Base-by-base conservation (phyloP, 179 eudicot genomes). In the Nepenthes alata region DNA sequence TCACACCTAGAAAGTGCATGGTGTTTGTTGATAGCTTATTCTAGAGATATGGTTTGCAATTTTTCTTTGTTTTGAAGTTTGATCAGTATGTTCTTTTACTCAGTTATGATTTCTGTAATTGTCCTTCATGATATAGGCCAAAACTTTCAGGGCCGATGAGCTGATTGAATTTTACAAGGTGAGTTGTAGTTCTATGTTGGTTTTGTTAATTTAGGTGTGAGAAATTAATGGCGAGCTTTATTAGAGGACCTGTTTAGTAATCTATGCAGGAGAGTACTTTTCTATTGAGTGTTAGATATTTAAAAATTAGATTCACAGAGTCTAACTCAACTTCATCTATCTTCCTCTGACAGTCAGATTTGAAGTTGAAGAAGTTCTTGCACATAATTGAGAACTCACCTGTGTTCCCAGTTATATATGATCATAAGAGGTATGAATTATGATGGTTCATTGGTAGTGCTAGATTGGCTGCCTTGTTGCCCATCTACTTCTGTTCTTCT, bases 131-230 rank as follows among this genome's bases (percentile, higher is more conserved):
- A 11, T 69, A 0, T 63, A 93, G 98, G 83, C 70, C 15, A 82
- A 76, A 76, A 74, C 53, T 56, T 93, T 85, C 80, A 77, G 83
- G 72, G 98, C 90, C 55, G 95, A 89, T 77, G 89, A 86, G 68
- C 81, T 93, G 60, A 86, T 93, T 97, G 85, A 93, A 74, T 93
- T 86, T 62, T 89, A 93, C 80, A 78, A 93, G 82, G 98, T 93
- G 69, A 75, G 74, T 61, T 50, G 11, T 2, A 50, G 11, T 58
- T 45, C 55, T 48, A 39, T 35, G 52, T 47, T 9, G 13, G 12
- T 55, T 13, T 52, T 52, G 6, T 52, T 6, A 52, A 12, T 52
- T 52, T 11, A 52, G 15, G 14, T 52, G 55, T 4, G 2, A 15
- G 15, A 5, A 52, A 2, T 41, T 4, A 41, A n/a, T 52, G 16